Evolutionary conservation across 2,329 filamentous ascomycete genomes (phyloP).

Genomic region (Ophiocordyceps camponoti-floridani): DNA sequence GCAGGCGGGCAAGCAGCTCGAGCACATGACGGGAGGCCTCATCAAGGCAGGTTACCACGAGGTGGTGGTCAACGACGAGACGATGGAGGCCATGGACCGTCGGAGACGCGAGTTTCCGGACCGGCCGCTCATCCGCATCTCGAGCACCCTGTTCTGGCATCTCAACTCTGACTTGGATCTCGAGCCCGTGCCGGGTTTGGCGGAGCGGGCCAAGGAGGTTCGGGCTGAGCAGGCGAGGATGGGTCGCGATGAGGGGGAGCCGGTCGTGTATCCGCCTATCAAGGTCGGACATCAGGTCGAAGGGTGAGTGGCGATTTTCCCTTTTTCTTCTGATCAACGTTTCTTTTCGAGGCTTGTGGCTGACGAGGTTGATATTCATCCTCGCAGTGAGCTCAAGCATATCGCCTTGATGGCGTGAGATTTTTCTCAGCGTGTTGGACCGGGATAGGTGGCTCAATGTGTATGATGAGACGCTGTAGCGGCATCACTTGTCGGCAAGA

Average conservation of each 20-base stretch:
- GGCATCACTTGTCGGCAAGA: too few relatives aligned
- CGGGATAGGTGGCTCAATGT: neutral
- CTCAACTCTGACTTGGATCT: conserved; percentile 38
- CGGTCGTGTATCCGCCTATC: conserved; percentile 28
- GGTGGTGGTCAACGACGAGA: conserved; percentile 38
- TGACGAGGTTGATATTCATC: neutral
- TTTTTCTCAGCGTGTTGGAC: neutral
- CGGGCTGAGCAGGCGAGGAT: conserved; percentile 26
- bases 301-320: conserved; percentile 20
- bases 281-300: conserved; percentile 43
- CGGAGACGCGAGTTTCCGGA: conserved; percentile 23
- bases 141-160: conserved; percentile 44
- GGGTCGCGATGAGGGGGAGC: conserved; percentile 34
- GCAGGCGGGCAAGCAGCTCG: conserved; percentile 44
- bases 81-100: conserved; percentile 25
- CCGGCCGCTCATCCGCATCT: conserved; percentile 36
- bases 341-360: neutral
- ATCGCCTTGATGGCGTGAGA: conserved; percentile 30
- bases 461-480: neutral
- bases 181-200: conserved; percentile 28
- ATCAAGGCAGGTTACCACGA: conserved; percentile 45
- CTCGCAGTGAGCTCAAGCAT: conserved; percentile 28
- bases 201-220: conserved; percentile 23
- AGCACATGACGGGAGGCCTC: conserved; percentile 41
- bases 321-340: neutral